A percentile compares a stretch with the other conserved stretches of the same genome.
Conservation (phyloP, 805 yeast species). For the Yarrowia porcina region DNA sequence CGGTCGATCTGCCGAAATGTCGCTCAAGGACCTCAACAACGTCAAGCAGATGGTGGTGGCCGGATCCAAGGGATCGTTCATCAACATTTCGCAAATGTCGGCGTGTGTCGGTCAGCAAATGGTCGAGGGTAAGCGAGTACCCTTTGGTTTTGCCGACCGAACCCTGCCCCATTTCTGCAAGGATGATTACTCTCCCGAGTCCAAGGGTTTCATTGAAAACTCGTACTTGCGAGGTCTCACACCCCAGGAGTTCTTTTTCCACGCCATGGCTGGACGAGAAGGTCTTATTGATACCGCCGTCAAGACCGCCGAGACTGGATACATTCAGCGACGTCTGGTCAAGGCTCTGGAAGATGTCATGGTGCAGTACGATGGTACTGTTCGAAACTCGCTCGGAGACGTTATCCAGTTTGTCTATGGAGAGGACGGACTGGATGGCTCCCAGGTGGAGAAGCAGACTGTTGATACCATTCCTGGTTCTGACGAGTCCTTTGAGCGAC, state of each 20-base stretch:
- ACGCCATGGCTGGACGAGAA: conserved; percentile 99
- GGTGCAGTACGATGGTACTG: conserved; percentile 98
- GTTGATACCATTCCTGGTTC: conserved; percentile 95
- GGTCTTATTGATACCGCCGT: conserved; percentile 99
- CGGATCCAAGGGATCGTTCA: conserved; percentile 98
- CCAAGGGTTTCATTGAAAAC: conserved; percentile 96
- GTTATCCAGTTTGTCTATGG: conserved; percentile 95
- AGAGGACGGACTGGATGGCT: conserved; percentile 98
- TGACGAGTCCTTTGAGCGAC: conserved; percentile 72
- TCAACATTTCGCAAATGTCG: conserved; percentile 98
- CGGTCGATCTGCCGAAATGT: conserved; percentile 97
- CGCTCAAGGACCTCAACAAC: conserved; percentile 87
- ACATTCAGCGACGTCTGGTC: conserved; percentile 95
- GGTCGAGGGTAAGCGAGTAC: conserved; percentile 99
- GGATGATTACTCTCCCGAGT: conserved; percentile 98
- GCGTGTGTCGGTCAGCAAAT: conserved; percentile 99
- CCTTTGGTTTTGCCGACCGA: conserved; percentile 94
- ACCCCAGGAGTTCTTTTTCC: conserved; percentile 98
- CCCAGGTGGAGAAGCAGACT: conserved; percentile 95
- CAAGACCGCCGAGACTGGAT: conserved; percentile 98
- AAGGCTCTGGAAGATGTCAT: conserved; percentile 95
- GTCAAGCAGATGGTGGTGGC: conserved; percentile 99
- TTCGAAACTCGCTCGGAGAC: conserved; percentile 96
- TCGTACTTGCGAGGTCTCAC: conserved; percentile 96
- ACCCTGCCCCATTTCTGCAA: conserved; percentile 96